Evolutionary conservation across 2,329 filamentous ascomycete species (phyloP).

Genomic region (Verticillium klebahnii): DNA sequence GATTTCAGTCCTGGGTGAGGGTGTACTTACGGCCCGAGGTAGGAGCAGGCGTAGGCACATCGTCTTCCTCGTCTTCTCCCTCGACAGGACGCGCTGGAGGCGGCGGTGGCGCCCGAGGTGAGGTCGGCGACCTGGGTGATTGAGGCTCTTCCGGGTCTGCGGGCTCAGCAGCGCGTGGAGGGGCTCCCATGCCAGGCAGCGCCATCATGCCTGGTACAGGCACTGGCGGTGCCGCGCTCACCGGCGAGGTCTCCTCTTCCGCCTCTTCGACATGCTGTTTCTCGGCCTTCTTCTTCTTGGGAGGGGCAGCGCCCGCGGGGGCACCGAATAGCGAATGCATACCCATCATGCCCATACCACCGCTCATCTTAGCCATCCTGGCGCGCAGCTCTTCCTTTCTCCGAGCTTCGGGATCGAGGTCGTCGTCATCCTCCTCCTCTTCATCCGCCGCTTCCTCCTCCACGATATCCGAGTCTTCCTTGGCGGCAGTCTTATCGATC

Average conservation of each 20-base stretch:
- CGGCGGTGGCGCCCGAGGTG: constrained; percentile 33
- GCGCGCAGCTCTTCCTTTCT: constrained; percentile 85
- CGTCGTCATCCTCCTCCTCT: constrained; percentile 72
- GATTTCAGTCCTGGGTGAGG: constrained; percentile 6
- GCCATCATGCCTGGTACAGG: constrained; percentile 51
- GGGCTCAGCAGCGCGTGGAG: constrained; percentile 39
- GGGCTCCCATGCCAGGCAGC: constrained; percentile 68
- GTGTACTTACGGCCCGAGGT: constrained; percentile 7
- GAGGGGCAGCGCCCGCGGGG: constrained; percentile 25
- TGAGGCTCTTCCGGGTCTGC: constrained; percentile 44
- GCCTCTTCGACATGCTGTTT: constrained; percentile 30
- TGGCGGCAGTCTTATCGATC: constrained; percentile 25
- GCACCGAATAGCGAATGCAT: constrained; percentile 89
- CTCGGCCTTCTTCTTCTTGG: constrained; percentile 53
- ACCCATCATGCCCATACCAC: constrained; percentile 97
- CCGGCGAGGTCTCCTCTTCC: constrained; percentile 39
- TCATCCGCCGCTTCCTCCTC: constrained; percentile 56
- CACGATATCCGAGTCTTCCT: constrained; percentile 32
- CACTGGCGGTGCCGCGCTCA: constrained; percentile 45
- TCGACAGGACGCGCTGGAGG: constrained; percentile 44
- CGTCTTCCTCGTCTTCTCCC: constrained; percentile 41
- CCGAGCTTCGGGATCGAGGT: constrained; percentile 80
- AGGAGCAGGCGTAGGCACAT: constrained; percentile 15
- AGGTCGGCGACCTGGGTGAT: constrained; percentile 25
- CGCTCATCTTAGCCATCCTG: constrained; percentile 97